These are phyloP conservation scores for Acorus calamus DNA, from an alignment of 106 monocot species.

Conservation along the genomic window DNA sequence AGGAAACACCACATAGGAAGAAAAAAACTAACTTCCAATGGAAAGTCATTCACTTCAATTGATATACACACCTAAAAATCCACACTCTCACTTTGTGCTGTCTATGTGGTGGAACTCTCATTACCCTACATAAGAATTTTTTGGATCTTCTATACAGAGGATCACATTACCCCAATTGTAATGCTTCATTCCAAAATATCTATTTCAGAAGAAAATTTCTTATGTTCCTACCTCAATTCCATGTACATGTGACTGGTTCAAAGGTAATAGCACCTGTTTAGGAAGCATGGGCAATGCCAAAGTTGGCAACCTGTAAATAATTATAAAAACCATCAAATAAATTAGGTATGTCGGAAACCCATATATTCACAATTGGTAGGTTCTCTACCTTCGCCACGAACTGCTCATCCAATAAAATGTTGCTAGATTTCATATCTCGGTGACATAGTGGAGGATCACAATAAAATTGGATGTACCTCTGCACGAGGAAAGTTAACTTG, in stretches of 20 bases:
- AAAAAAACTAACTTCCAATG: too few relatives aligned
- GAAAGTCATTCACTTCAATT: too few relatives aligned
- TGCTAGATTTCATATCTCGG: constrained; percentile 87
- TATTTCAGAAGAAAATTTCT: too few relatives aligned
- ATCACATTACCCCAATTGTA: too few relatives aligned
- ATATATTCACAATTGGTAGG: too few relatives aligned
- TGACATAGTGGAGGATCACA: constrained; percentile 94
- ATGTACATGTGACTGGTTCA: constrained; percentile 66
- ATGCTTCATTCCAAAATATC: too few relatives aligned
- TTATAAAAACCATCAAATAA: neutral
- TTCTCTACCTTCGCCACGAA: constrained; percentile 71
- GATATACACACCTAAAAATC: too few relatives aligned
- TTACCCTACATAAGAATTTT: too few relatives aligned
- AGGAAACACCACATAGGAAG: too few relatives aligned
- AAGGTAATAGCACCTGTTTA: constrained; percentile 61
- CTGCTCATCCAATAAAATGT: constrained; percentile 80
- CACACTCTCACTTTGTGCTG: too few relatives aligned
- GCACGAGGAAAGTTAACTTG: constrained; percentile 10
- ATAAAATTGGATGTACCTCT: constrained; percentile 98
- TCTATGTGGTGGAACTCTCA: too few relatives aligned
- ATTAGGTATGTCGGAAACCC: neutral
- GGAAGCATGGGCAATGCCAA: constrained; percentile 86
- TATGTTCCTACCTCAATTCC: constrained; percentile 28
- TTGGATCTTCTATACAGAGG: too few relatives aligned
- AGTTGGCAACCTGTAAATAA: constrained; percentile 67